Base-by-base conservation (phyloP, 768 basidiomycete species). In the Termitomyces sp. region DNA sequence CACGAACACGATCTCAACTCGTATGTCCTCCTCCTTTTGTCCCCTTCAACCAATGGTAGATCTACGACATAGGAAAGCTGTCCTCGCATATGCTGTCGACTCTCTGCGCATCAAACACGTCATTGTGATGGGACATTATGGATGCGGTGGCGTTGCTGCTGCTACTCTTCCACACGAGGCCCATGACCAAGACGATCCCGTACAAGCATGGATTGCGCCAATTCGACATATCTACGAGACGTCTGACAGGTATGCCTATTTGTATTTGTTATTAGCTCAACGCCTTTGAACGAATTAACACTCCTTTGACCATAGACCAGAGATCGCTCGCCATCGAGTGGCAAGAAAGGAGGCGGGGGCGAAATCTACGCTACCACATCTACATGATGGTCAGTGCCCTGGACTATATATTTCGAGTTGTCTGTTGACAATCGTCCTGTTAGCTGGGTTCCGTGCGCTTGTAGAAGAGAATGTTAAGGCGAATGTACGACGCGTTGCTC, bases 111-210 rank as follows among this genome's bases (percentile, higher is more conserved):
- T 76, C 14, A 65, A 70, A 46, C 74, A 76, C 45, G 63, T 76
- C 47, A 68, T 76, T 45, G 71, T 76, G 14, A 72, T 76, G 71
- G 75, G 74, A 0, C 74, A 76, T 57, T 76, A 76, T 47, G 75
- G 74, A 1, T 76, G 74, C 52, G 73, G 74, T 17, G 75, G 75
- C 32, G 68, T 76, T 12, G 74, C 69, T 12, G 72, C 73, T 28
- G 66, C 73, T 22, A 57, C 58, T 8, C 54, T 58, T 17, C 24
- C 44, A 5, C 32, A 53, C 38, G 52, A 51, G 2, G 30, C 30
- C 14, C 43, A 24, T 15, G 44, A 54, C 30, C 45, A 54, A 15
- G 63, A 66, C 12, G 62, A 67, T 24, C 71, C 73, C 5, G 70
- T 76, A 8, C 70, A 75, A 45, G 70, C 62, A 24, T 76, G 75